phyloP scores from a whole-genome alignment of 306 rosid species.

The Dryas octopetala region DNA sequence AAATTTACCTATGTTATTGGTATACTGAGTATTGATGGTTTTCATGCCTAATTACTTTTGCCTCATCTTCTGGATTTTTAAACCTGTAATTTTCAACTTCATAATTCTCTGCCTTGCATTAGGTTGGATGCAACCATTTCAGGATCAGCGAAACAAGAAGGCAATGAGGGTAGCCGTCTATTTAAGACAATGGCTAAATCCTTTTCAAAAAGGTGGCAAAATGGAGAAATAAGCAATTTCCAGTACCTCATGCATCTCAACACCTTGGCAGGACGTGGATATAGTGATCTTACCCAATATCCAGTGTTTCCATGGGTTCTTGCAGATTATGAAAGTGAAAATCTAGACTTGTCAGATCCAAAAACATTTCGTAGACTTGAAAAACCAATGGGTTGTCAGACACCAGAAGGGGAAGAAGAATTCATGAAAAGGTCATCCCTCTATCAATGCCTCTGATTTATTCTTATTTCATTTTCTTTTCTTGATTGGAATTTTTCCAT shows the following conservation, averaged over 20 bases:
- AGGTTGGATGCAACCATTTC: constrained; percentile 99
- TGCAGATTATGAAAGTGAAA: constrained; percentile 92
- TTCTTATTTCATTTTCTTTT: not conserved
- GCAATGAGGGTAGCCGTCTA: constrained; percentile 90
- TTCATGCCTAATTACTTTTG: constrained; percentile 10
- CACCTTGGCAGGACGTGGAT: constrained; percentile 99
- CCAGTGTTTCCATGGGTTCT: constrained; percentile 99
- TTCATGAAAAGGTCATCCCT: constrained; percentile 75
- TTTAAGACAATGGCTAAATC: constrained; percentile 92
- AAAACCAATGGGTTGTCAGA: constrained; percentile 99
- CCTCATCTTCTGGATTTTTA: constrained; percentile 3
- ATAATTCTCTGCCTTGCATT: constrained; percentile 27
- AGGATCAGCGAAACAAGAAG: constrained; percentile 91
- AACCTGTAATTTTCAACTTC: constrained; percentile 12
- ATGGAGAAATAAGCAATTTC: constrained; percentile 97
- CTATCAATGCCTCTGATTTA: constrained; percentile 6
- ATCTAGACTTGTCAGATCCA: constrained; percentile 69
- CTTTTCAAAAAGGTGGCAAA: constrained; percentile 98
- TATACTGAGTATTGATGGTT: constrained; percentile 4
- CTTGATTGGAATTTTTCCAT: not conserved
- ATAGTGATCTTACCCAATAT: constrained; percentile 98
- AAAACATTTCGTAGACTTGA: constrained; percentile 83
- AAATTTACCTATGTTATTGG: constrained; percentile 6
- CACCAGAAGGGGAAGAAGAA: constrained; percentile 97
- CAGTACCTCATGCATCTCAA: constrained; percentile 99